Base-by-base conservation (phyloP, 306 rosid species). In the Parietaria judaica region DNA sequence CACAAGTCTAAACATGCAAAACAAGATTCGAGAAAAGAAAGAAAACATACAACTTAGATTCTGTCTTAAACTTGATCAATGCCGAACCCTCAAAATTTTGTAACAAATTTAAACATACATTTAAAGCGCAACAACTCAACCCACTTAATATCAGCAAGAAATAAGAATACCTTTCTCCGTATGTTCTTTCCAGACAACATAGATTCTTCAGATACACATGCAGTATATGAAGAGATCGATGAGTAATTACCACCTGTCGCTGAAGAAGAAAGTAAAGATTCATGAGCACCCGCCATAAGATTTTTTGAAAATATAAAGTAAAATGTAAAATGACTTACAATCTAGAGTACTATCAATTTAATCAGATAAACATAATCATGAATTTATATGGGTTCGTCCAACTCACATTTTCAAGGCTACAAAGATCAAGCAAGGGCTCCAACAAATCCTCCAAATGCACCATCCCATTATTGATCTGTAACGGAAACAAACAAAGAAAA, bases 401-500 rank as follows among this genome's bases (percentile, higher is more conserved):
- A 78, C 98, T 82, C 77, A 91, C 98, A 77, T 77, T 91, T 73
- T 83, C 78, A 65, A 82, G 64, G 60, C 55, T 61, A 54, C 92
- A 88, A 62, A 91, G 92, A 64, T 83, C 86, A 75, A 91, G 80
- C 66, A 91, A 78, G 31, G 95, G 92, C 66, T 76, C 70, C 74
- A 88, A 63, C 74, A 85, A 47, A 71, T 71, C 73, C 79, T 91
- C 96, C 78, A 81, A 55, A 54, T 63, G 48, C 44, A 66, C 46
- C 78, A 82, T 81, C 56, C 92, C 92, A 73, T 75, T 79, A 73
- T 74, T 78, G 68, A 83, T 65, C 98, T 91, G 85, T 80, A 80
- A 65, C 5, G 37, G 60, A 56, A 56, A 65, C 14, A 48, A 15
- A 36, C 6, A 10, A 14, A 6, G 56, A 43, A n/a, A 10, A 57